Evolutionary conservation across 2,329 filamentous ascomycete species (phyloP), one percentile per base, ranked within the genome.

Genomic region (Aspergillus sergii): DNA sequence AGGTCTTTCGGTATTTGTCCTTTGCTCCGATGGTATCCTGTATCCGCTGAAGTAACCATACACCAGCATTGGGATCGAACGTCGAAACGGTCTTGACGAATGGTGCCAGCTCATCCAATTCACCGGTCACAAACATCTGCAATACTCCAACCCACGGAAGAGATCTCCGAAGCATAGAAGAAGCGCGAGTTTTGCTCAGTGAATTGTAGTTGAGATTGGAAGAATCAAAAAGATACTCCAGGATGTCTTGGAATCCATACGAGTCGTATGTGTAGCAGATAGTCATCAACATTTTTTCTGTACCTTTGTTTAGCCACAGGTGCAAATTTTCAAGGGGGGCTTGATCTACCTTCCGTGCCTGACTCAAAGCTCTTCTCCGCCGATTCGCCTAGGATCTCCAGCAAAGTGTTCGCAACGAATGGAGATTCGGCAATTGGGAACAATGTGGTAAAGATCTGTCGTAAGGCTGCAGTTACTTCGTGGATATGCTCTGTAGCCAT

Each of bases 381-480:
- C 1, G 67, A 65, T 53, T 79, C 78, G 30, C 75, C 76, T 34
- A 80, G 45, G 28, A 78, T 74, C 41, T 80, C 78, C 39, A 80
- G 57, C 9, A 81, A 62, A 43, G 71, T 68, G 19, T 74, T 73
- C 36, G 72, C 74, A 34, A 75, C 71, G 57, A 75, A 77, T 0
- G 76, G 78, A 1, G 78, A 78, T 45, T 64, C 69, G 1, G 74
- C 68, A 43, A 67, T 26, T 8, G 68, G 63, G 60, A 78, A 78
- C 7, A 74, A 60, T 2, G 64, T 65, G 3, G 60, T 59, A 39
- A 79, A 70, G 1, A 72, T 61, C 5, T 69, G 51, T 21, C 70
- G 65, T 11, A 79, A 57, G 16, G 69, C 71, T 0, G 65, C 62
- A 12, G 74, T 62, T 6, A 75, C 61, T 19, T 65, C 63, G n/a